Conservation (phyloP, 73 alveolate species). For the Breviolum minutum region DNA sequence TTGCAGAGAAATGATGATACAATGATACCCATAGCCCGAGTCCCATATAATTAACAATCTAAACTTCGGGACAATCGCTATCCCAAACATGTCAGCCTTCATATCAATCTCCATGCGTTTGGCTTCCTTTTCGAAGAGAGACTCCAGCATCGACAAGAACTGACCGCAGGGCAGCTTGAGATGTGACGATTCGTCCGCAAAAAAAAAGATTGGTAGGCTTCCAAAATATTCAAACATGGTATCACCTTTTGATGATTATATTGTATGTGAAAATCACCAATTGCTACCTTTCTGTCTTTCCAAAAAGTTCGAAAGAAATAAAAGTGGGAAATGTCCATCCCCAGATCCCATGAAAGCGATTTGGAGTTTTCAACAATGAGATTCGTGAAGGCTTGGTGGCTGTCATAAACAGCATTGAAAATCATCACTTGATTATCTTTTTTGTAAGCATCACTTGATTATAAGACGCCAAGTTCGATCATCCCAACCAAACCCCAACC, state of each 20-base stretch:
- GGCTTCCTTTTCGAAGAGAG: constrained; percentile 92
- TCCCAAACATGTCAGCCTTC: constrained; percentile 46
- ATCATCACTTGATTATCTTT: too few species aligned
- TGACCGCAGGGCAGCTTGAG: not conserved
- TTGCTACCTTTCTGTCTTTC: not conserved
- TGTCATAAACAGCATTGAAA: too few species aligned
- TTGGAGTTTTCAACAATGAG: too few species aligned
- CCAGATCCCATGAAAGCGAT: too few species aligned
- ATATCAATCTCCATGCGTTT: constrained; percentile 85
- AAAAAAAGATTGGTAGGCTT: too few species aligned
- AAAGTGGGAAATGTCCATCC: not conserved
- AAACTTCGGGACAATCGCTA: not conserved
- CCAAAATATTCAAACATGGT: too few species aligned
- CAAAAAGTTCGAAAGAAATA: not conserved
- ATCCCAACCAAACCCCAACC: not conserved
- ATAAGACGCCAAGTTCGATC: not conserved
- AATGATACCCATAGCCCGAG: too few species aligned
- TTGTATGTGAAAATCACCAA: not conserved
- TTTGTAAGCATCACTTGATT: not conserved
- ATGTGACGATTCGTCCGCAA: too few species aligned
- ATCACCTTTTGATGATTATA: not conserved
- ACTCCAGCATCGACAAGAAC: constrained; percentile 94
- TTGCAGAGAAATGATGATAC: too few species aligned
- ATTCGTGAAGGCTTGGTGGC: too few species aligned
- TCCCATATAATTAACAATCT: not conserved